Conservation (phyloP, 352 stramenopile species). For the Blastocystis sp. region DNA sequence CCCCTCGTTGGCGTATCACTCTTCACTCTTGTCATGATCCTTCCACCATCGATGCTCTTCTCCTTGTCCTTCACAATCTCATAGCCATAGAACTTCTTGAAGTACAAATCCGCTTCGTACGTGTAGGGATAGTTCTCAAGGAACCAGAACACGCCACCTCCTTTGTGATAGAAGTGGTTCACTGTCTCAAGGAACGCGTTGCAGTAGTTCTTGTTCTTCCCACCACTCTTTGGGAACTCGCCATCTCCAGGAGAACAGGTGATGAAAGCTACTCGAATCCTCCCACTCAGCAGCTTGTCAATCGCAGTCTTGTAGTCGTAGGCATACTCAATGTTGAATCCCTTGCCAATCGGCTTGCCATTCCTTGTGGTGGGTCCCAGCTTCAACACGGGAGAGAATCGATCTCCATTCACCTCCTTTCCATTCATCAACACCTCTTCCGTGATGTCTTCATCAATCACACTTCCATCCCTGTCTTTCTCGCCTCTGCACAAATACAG, state of each 20-base stretch:
- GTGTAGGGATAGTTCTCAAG: constrained; percentile 50
- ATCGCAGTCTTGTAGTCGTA: constrained; percentile 60
- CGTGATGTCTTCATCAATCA: constrained; percentile 6
- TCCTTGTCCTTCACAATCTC: constrained; percentile 35
- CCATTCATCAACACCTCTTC: neutral
- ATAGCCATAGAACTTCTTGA: constrained; percentile 22
- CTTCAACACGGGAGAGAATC: constrained; percentile 28
- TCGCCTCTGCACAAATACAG: constrained; percentile 48
- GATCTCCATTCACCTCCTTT: neutral
- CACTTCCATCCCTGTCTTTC: neutral
- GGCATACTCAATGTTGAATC: constrained; percentile 54
- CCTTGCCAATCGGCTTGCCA: constrained; percentile 20
- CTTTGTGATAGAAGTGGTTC: neutral
- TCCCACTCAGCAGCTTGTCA: constrained; percentile 6
- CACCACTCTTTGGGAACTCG: neutral
- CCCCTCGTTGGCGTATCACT: neutral
- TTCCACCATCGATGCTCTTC: constrained; percentile 14
- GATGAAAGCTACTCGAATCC: constrained; percentile 16
- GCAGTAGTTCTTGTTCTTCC: neutral
- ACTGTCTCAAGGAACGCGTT: neutral
- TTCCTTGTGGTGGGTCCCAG: neutral
- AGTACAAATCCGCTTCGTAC: constrained; percentile 49
- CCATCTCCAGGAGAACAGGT: constrained; percentile 47
- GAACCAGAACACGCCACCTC: constrained; percentile 45
- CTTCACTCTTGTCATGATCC: constrained; percentile 34